Conservation (phyloP, 2,329 filamentous ascomycete species). For the Ceratocystis destructans region DNA sequence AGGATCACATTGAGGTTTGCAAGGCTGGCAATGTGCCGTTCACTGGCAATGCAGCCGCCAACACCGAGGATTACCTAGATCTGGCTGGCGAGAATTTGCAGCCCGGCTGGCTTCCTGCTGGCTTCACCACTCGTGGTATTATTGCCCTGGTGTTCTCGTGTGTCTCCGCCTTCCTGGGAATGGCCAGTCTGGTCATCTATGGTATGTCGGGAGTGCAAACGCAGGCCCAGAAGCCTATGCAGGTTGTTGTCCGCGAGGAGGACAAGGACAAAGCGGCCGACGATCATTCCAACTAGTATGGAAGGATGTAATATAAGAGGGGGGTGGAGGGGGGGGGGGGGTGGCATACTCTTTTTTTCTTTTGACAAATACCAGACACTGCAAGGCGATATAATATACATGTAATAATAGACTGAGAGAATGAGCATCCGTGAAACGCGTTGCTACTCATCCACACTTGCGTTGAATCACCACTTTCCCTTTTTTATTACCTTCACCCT, state of each 20-base stretch:
- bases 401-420: background rate
- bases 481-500: background rate
- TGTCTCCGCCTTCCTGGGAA: constrained; percentile 53
- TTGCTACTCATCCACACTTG: background rate
- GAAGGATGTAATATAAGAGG: background rate
- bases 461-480: background rate
- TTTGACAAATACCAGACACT: background rate
- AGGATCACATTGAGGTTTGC: constrained; percentile 32
- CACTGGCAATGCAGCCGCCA: constrained; percentile 47
- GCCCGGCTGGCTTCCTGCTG: constrained; percentile 46
- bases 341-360: background rate
- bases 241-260: constrained; percentile 5
- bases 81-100: constrained; percentile 35
- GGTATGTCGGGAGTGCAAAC: constrained; percentile 11
- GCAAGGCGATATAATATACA: background rate
- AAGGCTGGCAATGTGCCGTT: constrained; percentile 30
- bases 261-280: background rate
- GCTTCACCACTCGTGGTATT: constrained; percentile 58
- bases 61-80: constrained; percentile 39
- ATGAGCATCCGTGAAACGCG: background rate
- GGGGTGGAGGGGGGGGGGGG: background rate
- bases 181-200: constrained; percentile 26
- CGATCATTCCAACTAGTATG: background rate
- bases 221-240: background rate
- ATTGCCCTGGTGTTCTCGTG: constrained; percentile 62